Percentiles rank a stretch among this genome's conserved stretches.
Evolutionary conservation across 2,329 filamentous ascomycete genomes (phyloP).

Genomic region (Aureobasidium sp.): DNA sequence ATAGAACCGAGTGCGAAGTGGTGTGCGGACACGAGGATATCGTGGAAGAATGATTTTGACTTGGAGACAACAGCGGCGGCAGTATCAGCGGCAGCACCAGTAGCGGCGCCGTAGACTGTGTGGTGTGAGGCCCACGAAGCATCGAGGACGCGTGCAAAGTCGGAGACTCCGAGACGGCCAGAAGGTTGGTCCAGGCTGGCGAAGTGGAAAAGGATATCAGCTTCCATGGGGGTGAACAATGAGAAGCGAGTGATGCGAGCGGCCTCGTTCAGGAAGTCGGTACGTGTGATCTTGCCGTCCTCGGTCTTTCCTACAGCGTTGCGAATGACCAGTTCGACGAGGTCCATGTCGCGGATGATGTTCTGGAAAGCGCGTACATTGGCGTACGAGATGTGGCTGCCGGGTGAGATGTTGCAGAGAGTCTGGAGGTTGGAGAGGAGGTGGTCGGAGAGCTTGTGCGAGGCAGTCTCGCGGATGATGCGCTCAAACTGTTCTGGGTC

Average conservation of each 20-base stretch:
- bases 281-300: constrained; percentile 88
- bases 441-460: constrained; percentile 96
- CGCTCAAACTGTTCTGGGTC: constrained; percentile 92
- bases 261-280: constrained; percentile 92
- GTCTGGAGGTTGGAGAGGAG: constrained; percentile 84
- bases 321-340: constrained; percentile 87
- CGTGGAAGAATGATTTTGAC: constrained; percentile 53
- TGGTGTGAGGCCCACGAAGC: constrained; percentile 64
- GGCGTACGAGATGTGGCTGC: constrained; percentile 93
- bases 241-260: constrained; percentile 88
- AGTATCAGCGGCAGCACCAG: constrained; percentile 35
- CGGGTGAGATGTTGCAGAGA: constrained; percentile 86
- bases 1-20: constrained; percentile 85
- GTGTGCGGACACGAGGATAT: constrained; percentile 70
- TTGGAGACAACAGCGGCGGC: constrained; percentile 49
- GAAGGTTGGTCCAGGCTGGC: constrained; percentile 86
- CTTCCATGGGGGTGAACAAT: constrained; percentile 96
- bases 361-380: constrained; percentile 98
- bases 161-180: constrained; percentile 69
- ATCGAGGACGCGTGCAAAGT: constrained; percentile 94
- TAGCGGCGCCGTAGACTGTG: constrained; percentile 44
- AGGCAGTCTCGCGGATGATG: constrained; percentile 88
- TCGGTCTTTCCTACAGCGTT: constrained; percentile 74
- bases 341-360: constrained; percentile 94
- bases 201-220: constrained; percentile 97